A percentile compares a stretch with the other conserved stretches of the same genome.
Evolutionary conservation across 495 filamentous ascomycete species (phyloP).

Genomic region (Podospora didyma): DNA sequence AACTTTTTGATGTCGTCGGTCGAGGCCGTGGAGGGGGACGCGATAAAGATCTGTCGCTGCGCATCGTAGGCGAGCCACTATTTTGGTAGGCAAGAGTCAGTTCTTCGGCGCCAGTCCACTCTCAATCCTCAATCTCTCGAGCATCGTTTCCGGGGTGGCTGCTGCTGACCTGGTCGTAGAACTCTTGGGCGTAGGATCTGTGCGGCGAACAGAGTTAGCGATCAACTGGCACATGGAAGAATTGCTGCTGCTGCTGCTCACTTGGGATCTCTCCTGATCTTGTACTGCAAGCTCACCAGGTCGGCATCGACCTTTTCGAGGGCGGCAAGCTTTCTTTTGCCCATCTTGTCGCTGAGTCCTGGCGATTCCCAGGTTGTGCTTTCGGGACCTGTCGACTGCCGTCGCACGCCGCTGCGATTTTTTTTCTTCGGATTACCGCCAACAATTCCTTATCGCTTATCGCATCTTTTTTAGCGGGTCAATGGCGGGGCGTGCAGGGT

Average conservation of each 20-base stretch:
- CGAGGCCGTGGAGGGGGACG: slow-evolving; percentile 70
- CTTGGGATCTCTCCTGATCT: slow-evolving; percentile 79
- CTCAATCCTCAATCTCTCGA: neutral
- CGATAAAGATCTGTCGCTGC: slow-evolving; percentile 84
- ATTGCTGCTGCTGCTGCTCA: slow-evolving; percentile 32
- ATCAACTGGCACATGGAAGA: neutral
- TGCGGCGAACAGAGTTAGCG: slow-evolving; percentile 4
- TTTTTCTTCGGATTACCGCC: slow-evolving; percentile 5
- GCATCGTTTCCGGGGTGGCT: neutral
- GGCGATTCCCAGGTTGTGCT: neutral
- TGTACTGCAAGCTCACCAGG: slow-evolving; percentile 82
- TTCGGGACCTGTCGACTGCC: neutral
- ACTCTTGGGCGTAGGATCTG: slow-evolving; percentile 82
- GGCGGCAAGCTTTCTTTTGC: slow-evolving; percentile 81
- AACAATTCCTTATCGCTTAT: slow-evolving; percentile 17
- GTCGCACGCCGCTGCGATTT: slow-evolving; percentile 10
- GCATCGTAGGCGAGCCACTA: slow-evolving; percentile 84
- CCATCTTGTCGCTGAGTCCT: slow-evolving; percentile 48
- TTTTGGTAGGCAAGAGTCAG: slow-evolving; percentile 1
- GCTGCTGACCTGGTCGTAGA: slow-evolving; percentile 56
- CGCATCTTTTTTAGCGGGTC: slow-evolving; percentile 15
- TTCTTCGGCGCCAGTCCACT: neutral
- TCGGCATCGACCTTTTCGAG: slow-evolving; percentile 95
- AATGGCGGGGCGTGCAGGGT: neutral
- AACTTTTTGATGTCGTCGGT: slow-evolving; percentile 74